Percentiles rank a stretch among this genome's conserved stretches.
Evolutionary conservation across 1,284 basidiomycete genomes (phyloP).

Genomic region (Pseudozyma sp.): DNA sequence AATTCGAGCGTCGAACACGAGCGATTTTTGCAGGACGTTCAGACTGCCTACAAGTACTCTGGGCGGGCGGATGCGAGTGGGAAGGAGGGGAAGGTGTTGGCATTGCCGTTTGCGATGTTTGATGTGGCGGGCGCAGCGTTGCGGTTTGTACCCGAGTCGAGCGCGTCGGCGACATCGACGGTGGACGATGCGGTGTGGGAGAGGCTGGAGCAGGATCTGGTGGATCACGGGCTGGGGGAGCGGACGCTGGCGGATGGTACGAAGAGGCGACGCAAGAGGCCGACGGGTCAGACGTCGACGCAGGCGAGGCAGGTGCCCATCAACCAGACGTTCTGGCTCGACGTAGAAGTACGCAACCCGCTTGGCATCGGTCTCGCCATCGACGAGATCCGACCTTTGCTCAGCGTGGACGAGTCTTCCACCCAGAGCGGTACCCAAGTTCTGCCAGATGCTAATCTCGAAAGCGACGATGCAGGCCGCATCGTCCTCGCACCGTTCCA

Average conservation of each 20-base stretch:
- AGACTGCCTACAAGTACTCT: conserved; percentile 70
- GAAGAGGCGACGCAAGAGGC: conserved; percentile 19
- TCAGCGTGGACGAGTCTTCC: neutral
- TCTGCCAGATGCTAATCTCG: conserved; percentile 22
- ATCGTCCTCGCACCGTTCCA: conserved; percentile 16
- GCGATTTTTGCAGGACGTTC: conserved; percentile 70
- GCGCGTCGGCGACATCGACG: conserved; percentile 14
- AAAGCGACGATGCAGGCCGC: conserved; percentile 57
- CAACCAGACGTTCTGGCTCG: conserved; percentile 68
- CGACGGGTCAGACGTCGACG: conserved; percentile 19
- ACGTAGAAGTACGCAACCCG: conserved; percentile 70
- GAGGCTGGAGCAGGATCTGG: conserved; percentile 27
- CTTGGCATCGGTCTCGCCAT: conserved; percentile 59
- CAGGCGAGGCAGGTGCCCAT: conserved; percentile 40
- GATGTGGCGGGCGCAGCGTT: conserved; percentile 17
- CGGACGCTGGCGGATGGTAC: conserved; percentile 13
- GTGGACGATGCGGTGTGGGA: conserved; percentile 32
- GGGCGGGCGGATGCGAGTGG: conserved; percentile 1
- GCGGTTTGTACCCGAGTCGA: conserved; percentile 24
- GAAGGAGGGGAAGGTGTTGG: neutral
- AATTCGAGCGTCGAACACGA: conserved; percentile 66
- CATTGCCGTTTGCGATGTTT: conserved; percentile 16
- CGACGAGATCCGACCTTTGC: conserved; percentile 18
- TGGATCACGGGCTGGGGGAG: conserved; percentile 21
- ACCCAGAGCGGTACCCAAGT: neutral